These are phyloP conservation scores for Anthoceros angustus DNA, from an alignment of 225 moss, liverwort and hornwort species.

Conservation along the genomic window DNA sequence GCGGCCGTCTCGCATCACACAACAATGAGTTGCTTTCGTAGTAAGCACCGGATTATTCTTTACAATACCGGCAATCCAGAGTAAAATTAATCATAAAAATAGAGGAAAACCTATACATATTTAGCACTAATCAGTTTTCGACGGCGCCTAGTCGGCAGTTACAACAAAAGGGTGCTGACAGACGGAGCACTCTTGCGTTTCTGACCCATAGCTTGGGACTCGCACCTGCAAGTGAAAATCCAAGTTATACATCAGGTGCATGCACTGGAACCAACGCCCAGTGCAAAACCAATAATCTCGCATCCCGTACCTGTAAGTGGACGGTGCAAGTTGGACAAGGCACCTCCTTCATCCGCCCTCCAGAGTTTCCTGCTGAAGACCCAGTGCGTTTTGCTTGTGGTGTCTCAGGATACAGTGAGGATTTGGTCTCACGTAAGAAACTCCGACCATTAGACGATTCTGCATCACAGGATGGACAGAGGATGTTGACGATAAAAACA, in stretches of 20 bases:
- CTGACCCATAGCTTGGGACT: slow-evolving; percentile 70
- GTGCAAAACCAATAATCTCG: not conserved
- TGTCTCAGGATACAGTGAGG: slow-evolving; percentile 13
- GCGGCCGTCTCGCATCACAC: not conserved
- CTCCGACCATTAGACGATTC: slow-evolving; percentile 22
- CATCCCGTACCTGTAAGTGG: slow-evolving; percentile 60
- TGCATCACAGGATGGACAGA: slow-evolving; percentile 62
- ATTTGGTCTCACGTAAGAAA: slow-evolving; percentile 11
- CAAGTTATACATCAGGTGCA: slow-evolving; percentile 4
- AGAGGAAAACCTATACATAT: not conserved
- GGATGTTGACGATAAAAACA: slow-evolving; percentile 48
- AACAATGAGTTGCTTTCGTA: not conserved
- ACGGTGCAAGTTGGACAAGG: slow-evolving; percentile 97
- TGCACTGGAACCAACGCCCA: not conserved
- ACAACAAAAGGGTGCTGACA: slow-evolving; percentile 94
- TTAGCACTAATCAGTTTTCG: not conserved
- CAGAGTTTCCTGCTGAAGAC: slow-evolving; percentile 24
- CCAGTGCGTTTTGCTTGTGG: slow-evolving; percentile 24
- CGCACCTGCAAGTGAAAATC: slow-evolving; percentile 37
- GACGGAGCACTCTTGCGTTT: slow-evolving; percentile 80
- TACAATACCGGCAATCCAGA: not conserved
- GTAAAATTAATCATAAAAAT: not conserved
- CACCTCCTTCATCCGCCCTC: slow-evolving; percentile 61
- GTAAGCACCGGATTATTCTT: not conserved
- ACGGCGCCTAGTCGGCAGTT: slow-evolving; percentile 12